Percentiles rank a stretch among this genome's conserved stretches.
Evolutionary conservation across 2,329 filamentous ascomycete species (phyloP).

Genomic region (Clarireedia monteithiana): DNA sequence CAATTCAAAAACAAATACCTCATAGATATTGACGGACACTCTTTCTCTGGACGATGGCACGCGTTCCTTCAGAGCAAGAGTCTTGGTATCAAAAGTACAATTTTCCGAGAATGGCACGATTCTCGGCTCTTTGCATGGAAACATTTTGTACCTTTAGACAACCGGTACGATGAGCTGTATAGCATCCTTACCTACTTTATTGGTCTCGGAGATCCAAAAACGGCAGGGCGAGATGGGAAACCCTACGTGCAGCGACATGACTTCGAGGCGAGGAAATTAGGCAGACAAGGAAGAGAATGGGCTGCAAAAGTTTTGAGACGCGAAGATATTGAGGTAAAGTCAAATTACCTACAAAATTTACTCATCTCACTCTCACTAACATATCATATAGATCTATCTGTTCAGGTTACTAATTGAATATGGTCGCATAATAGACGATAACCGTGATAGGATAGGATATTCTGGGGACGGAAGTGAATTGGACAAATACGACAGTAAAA

Average conservation of each 20-base stretch:
- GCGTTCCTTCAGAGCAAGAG: conserved; percentile 63
- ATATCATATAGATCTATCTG: conserved; percentile 38
- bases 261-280: conserved; percentile 56
- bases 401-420: conserved; percentile 64
- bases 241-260: conserved; percentile 34
- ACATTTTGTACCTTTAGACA: conserved; percentile 77
- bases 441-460: conserved; percentile 30
- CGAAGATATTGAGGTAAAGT: conserved; percentile 65
- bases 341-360: conserved; percentile 18
- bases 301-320: conserved; percentile 60
- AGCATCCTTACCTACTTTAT: conserved; percentile 69
- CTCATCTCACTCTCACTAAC: conserved; percentile 6
- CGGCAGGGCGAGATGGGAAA: conserved; percentile 41
- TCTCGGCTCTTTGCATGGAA: conserved; percentile 66
- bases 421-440: conserved; percentile 33
- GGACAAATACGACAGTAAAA: conserved; percentile 24
- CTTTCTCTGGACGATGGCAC: conserved; percentile 60
- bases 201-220: conserved; percentile 44
- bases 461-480: conserved; percentile 28
- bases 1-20: conserved; percentile 61
- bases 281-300: conserved; percentile 61
- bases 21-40: conserved; percentile 70
- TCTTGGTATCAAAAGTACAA: conserved; percentile 67
- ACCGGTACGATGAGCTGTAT: conserved; percentile 63
- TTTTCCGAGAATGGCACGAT: conserved; percentile 79